Conservation (phyloP, 2,329 filamentous ascomycete species). For the Diplodia seriata region DNA sequence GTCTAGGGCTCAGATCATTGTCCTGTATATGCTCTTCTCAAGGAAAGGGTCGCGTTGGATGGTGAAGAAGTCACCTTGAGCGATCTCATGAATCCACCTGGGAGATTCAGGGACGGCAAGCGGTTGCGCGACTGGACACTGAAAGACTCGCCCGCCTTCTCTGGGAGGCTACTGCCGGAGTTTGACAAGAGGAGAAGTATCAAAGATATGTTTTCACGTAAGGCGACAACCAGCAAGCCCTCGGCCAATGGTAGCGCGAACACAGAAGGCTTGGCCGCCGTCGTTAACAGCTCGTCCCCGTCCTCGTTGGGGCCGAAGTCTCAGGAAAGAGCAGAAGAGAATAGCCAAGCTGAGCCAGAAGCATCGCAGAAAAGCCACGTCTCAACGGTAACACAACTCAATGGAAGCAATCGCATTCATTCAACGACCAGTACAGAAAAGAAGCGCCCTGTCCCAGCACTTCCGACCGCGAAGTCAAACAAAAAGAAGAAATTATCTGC, state of each 20-base stretch:
- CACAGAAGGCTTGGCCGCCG: not conserved
- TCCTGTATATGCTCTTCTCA: constrained; percentile 81
- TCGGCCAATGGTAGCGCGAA: constrained; percentile 22
- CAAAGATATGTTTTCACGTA: constrained; percentile 83
- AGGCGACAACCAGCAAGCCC: constrained; percentile 33
- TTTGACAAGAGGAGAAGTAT: constrained; percentile 86
- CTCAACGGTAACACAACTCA: not conserved
- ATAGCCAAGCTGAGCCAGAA: not conserved
- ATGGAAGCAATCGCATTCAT: not conserved
- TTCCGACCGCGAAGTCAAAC: constrained; percentile 35
- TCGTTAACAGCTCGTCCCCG: not conserved
- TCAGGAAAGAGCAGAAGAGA: not conserved
- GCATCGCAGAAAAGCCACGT: not conserved
- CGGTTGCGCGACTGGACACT: constrained; percentile 70
- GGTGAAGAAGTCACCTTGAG: constrained; percentile 61
- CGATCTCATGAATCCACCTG: constrained; percentile 80
- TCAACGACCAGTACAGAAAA: constrained; percentile 31
- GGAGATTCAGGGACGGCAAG: constrained; percentile 72
- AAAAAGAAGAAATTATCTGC: constrained; percentile 12
- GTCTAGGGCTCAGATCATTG: constrained; percentile 90
- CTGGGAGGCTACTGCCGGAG: constrained; percentile 83
- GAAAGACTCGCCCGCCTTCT: constrained; percentile 74
- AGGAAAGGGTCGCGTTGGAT: constrained; percentile 64
- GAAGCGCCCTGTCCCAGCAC: constrained; percentile 42
- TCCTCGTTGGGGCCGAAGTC: too few relatives aligned